A percentile compares a stretch with the other conserved stretches of the same genome.
These are phyloP conservation scores for Butyriboletus loyo DNA, from an alignment of 768 basidiomycete genomes.

Conservation along the genomic window DNA sequence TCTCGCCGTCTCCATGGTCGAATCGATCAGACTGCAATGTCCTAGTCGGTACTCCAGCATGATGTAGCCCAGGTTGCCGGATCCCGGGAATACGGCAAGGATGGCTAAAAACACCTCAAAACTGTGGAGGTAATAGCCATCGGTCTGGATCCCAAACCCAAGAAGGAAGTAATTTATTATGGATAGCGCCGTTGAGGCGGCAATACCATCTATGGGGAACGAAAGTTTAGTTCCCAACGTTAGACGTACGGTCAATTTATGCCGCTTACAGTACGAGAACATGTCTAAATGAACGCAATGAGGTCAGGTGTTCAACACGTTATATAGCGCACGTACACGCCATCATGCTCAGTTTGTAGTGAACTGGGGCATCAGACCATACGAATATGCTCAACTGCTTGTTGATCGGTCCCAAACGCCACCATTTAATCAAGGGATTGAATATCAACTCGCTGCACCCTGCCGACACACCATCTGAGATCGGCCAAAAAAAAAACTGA, in stretches of 20 bases:
- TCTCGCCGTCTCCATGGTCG: conserved; percentile 20
- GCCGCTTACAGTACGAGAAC: conserved; percentile 49
- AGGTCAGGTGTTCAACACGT: not conserved
- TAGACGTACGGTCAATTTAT: not conserved
- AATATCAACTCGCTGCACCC: conserved; percentile 63
- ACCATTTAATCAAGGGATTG: conserved; percentile 79
- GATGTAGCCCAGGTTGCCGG: conserved; percentile 68
- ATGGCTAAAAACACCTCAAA: conserved; percentile 81
- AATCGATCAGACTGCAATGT: conserved; percentile 18
- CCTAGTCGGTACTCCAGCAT: conserved; percentile 73
- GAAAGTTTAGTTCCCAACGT: not conserved
- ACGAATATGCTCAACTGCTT: conserved; percentile 73
- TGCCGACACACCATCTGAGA: conserved; percentile 27
- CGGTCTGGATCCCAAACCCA: conserved; percentile 68
- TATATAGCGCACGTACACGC: conserved; percentile 38
- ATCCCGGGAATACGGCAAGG: conserved; percentile 67
- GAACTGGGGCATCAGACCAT: conserved; percentile 76
- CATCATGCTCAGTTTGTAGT: conserved; percentile 72
- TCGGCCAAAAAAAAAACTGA: conserved; percentile 28
- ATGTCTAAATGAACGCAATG: conserved; percentile 33
- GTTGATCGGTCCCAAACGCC: conserved; percentile 76
- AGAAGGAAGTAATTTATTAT: conserved; percentile 73
- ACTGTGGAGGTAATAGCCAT: conserved; percentile 72
- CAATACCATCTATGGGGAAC: conserved; percentile 46
- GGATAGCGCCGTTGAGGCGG: conserved; percentile 58